Evolutionary conservation across 2,329 filamentous ascomycete genomes (phyloP), one percentile per base, ranked within the genome.

Genomic region (Colletotrichum plurivorum): DNA sequence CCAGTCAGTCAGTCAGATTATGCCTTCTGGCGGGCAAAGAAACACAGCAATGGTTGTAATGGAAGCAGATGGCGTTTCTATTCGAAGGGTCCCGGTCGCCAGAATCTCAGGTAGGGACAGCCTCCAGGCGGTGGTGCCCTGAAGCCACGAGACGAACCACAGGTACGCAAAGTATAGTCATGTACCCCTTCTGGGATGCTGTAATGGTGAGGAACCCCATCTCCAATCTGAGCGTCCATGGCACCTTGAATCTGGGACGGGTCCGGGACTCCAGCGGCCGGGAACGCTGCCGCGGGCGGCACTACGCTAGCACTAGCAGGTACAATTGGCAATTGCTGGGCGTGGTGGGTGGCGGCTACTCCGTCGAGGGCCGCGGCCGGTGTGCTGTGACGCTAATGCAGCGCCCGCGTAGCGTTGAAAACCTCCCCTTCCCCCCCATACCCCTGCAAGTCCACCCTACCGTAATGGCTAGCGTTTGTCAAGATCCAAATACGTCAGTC

Each of bases 381-480:
- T n/a, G 36, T 48, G 46, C 46, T 27, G 48, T 39, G 16, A 63
- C 64, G 64, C 64, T 63, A 67, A 63, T 56, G 59, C 59, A 67
- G 51, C 55, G n/a, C 45, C 56, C 56, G 25, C 55, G 48, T 67
- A 52, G 63, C 58, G 64, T 48, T 8, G 36, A 12, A 39, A 46
- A 36, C 31, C 41, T 43, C n/a, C 59, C 61, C 62, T 25, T 25
- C 22, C 22, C 22, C 3, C 22, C 3, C 51, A 8, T 36, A 10
- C 31, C 10, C 31, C 8, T 60, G 45, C 22, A 18, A 54, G 20
- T 46, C 66, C 55, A 69, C 62, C 43, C 41, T 69, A 66, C 66
- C 62, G 66, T 69, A 45, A 56, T 22, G 27, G 52, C 43, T 52
- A 61, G 62, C 62, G 55, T 66, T 69, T 61, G 20, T 51, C 49